Percentiles rank a stretch among this genome's conserved stretches.
These are phyloP conservation scores for Calonectria pauciramosa DNA, from an alignment of 2,329 filamentous ascomycete species.

Conservation along the genomic window DNA sequence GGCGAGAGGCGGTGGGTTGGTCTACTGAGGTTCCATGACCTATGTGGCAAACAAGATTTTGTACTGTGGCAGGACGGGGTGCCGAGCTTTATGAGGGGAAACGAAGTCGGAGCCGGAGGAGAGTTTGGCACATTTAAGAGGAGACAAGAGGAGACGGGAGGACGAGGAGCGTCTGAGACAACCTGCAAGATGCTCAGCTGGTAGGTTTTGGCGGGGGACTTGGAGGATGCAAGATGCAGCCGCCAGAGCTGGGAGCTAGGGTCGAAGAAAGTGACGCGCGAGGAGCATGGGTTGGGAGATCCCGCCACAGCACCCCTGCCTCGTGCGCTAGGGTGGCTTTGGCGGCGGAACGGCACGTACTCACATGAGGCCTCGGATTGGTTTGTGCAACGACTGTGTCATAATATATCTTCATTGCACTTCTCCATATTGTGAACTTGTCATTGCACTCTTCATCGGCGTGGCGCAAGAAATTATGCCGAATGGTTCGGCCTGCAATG, in stretches of 20 bases:
- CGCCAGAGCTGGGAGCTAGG: conserved; percentile 30
- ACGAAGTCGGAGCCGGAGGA: not conserved
- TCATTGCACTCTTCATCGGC: not conserved
- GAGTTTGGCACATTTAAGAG: conserved; percentile 12
- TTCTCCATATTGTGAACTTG: not conserved
- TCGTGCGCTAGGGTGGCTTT: not conserved
- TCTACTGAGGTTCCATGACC: conserved; percentile 40
- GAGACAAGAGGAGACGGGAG: conserved; percentile 24
- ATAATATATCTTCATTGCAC: not conserved
- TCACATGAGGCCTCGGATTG: not conserved
- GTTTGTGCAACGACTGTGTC: not conserved
- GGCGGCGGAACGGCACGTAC: conserved; percentile 3
- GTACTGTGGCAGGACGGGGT: conserved; percentile 8
- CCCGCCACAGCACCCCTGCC: conserved; percentile 10
- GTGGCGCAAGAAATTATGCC: not conserved
- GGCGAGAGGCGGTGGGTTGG: conserved; percentile 25
- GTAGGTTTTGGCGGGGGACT: conserved; percentile 10
- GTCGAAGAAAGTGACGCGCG: conserved; percentile 37
- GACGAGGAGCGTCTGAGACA: conserved; percentile 15
- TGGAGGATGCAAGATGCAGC: conserved; percentile 28
- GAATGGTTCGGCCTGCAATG: not conserved
- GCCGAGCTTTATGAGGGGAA: not conserved
- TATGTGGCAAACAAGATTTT: conserved; percentile 24
- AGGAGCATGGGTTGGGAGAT: conserved; percentile 42
- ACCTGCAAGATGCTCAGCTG: conserved; percentile 15